A percentile compares a stretch with the other conserved stretches of the same genome.
These are phyloP conservation scores for Rhizophora apiculata DNA, from an alignment of 345 rosid species.

Conservation along the genomic window DNA sequence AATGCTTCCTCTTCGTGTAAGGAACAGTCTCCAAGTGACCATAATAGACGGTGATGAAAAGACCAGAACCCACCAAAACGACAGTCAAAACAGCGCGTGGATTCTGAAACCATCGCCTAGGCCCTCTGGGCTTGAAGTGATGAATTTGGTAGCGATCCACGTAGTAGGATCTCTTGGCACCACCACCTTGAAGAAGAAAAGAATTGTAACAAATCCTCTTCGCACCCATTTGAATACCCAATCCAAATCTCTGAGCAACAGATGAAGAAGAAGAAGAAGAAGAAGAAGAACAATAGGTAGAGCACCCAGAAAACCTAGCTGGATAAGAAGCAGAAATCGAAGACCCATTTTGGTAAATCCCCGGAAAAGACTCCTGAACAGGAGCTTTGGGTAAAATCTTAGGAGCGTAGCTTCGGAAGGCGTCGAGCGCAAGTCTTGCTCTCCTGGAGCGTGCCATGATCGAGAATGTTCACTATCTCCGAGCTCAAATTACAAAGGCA, in stretches of 20 bases:
- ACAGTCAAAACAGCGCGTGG: constrained; percentile 52
- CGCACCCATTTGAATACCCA: constrained; percentile 20
- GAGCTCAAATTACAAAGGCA: background rate
- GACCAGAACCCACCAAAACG: constrained; percentile 56
- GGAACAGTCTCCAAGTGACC: constrained; percentile 83
- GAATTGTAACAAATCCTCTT: constrained; percentile 24
- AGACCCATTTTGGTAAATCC: constrained; percentile 24
- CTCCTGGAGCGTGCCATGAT: constrained; percentile 54
- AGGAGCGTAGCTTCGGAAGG: constrained; percentile 43
- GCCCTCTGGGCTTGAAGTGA: constrained; percentile 77
- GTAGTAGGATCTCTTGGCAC: constrained; percentile 56
- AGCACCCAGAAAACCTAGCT: constrained; percentile 41
- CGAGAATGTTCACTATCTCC: background rate
- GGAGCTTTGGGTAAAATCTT: constrained; percentile 32
- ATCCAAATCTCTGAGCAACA: constrained; percentile 21
- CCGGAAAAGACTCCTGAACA: constrained; percentile 31
- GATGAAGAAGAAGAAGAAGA: constrained; percentile 1
- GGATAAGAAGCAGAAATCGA: constrained; percentile 19
- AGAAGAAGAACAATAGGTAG: constrained; percentile 8
- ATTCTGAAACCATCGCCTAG: constrained; percentile 58
- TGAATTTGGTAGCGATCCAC: constrained; percentile 60
- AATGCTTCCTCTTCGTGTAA: constrained; percentile 77
- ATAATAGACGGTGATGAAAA: constrained; percentile 47
- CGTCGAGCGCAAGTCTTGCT: constrained; percentile 41
- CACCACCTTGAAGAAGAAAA: constrained; percentile 2